Conservation (phyloP, 352 stramenopile genomes). For the Pythium phragmitis region DNA sequence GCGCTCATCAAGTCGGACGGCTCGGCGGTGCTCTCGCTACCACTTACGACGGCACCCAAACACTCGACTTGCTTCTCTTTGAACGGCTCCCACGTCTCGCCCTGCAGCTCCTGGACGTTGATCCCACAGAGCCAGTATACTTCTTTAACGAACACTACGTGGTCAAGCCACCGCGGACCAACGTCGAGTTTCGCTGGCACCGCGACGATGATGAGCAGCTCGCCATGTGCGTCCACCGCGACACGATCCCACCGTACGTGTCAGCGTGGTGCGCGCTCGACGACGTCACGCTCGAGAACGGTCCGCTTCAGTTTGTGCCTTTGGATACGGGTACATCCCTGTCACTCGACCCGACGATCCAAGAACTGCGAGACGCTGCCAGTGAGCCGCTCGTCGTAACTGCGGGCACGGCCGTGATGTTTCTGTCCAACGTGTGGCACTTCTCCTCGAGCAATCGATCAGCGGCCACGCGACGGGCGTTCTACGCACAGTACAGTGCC, state of each 20-base stretch:
- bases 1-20: slow-evolving; percentile 23
- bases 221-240: slow-evolving; percentile 63
- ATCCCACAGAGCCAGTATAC: slow-evolving; percentile 16
- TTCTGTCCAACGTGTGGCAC: slow-evolving; percentile 75
- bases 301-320: slow-evolving; percentile 56
- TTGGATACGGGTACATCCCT: slow-evolving; percentile 4
- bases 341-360: not conserved
- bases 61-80: slow-evolving; percentile 39
- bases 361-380: slow-evolving; percentile 19
- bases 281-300: slow-evolving; percentile 48
- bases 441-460: slow-evolving; percentile 63
- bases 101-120: not conserved
- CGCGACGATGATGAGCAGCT: slow-evolving; percentile 76
- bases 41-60: not conserved
- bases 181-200: slow-evolving; percentile 75
- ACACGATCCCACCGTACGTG: slow-evolving; percentile 47
- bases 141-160: slow-evolving; percentile 86
- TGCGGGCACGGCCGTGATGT: slow-evolving; percentile 57
- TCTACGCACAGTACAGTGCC: slow-evolving; percentile 72
- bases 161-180: slow-evolving; percentile 53
- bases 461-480: slow-evolving; percentile 39
- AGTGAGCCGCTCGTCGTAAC: slow-evolving; percentile 31
- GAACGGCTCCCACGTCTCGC: slow-evolving; percentile 30
- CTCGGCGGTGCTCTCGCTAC: slow-evolving; percentile 5
- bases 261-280: slow-evolving; percentile 73